Conservation (phyloP, 306 rosid genomes). For the Dicorynia guianensis region DNA sequence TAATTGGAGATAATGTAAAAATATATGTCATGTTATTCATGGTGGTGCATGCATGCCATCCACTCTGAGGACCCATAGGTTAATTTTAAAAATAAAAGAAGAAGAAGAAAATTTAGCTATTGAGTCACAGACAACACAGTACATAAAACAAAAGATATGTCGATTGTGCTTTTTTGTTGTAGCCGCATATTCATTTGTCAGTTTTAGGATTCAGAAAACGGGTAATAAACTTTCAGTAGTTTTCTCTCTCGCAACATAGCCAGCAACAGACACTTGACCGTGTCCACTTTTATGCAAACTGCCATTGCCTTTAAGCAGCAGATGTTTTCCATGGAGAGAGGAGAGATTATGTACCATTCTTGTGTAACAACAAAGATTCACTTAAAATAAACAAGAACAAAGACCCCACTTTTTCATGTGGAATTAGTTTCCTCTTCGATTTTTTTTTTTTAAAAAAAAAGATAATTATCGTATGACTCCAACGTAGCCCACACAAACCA, state of each 20-base stretch:
- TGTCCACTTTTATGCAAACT: constrained; percentile 60
- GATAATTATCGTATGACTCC: background rate
- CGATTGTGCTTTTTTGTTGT: constrained; percentile 41
- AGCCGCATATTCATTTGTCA: constrained; percentile 52
- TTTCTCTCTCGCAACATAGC: constrained; percentile 34
- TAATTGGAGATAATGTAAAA: constrained; percentile 26
- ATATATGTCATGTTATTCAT: constrained; percentile 37
- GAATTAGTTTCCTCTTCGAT: background rate
- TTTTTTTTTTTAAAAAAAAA: background rate
- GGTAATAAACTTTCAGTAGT: constrained; percentile 34
- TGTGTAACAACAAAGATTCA: constrained; percentile 34
- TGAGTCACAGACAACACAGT: constrained; percentile 62
- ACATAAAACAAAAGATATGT: constrained; percentile 40
- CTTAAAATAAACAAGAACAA: constrained; percentile 17
- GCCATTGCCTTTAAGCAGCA: constrained; percentile 42
- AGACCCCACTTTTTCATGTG: background rate
- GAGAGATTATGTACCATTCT: constrained; percentile 42
- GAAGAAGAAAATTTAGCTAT: constrained; percentile 32
- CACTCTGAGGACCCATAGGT: background rate
- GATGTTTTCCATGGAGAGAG: constrained; percentile 20
- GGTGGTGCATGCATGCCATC: constrained; percentile 47
- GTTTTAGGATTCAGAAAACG: constrained; percentile 59
- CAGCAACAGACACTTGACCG: constrained; percentile 53
- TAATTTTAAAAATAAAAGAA: background rate
- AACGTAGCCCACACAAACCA: background rate